Evolutionary conservation across 176 grass and related monocot species (phyloP).

Genomic region (Panicum miliaceum): DNA sequence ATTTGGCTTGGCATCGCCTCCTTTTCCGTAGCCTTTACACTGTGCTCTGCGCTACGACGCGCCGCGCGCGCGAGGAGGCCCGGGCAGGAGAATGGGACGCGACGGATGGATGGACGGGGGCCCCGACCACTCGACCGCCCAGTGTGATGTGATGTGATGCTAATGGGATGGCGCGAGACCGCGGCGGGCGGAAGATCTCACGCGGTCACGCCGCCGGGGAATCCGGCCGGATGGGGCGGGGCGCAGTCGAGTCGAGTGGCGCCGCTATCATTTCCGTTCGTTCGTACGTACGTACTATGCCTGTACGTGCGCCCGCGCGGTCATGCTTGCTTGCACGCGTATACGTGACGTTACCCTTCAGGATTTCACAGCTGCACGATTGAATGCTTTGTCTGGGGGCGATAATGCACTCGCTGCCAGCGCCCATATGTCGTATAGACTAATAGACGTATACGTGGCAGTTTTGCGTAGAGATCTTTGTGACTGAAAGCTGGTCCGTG

Average conservation of each 20-base stretch:
- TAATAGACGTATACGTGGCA: no score
- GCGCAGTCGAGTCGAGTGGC: neutral
- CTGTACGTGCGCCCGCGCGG: neutral
- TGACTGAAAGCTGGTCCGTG: no score
- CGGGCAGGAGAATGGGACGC: neutral
- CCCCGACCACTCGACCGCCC: neutral
- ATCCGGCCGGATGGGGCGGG: neutral
- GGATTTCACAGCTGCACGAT: neutral
- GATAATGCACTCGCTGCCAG: no score
- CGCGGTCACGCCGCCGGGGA: neutral
- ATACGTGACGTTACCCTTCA: constrained; percentile 20
- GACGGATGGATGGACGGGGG: neutral
- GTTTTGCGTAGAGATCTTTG: no score
- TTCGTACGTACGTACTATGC: neutral
- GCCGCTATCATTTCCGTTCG: neutral
- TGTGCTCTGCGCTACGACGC: neutral
- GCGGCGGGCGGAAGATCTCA: neutral
- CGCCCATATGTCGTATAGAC: no score
- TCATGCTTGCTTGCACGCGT: neutral
- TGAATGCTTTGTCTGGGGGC: neutral
- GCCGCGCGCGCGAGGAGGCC: neutral
- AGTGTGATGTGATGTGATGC: constrained; percentile 20
- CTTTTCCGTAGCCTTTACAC: constrained; percentile 22
- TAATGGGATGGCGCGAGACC: neutral
- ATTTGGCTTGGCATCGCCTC: neutral